These are phyloP conservation scores for Phytophthora foliorum DNA, from an alignment of 352 stramenopile genomes.

Conservation along the genomic window DNA sequence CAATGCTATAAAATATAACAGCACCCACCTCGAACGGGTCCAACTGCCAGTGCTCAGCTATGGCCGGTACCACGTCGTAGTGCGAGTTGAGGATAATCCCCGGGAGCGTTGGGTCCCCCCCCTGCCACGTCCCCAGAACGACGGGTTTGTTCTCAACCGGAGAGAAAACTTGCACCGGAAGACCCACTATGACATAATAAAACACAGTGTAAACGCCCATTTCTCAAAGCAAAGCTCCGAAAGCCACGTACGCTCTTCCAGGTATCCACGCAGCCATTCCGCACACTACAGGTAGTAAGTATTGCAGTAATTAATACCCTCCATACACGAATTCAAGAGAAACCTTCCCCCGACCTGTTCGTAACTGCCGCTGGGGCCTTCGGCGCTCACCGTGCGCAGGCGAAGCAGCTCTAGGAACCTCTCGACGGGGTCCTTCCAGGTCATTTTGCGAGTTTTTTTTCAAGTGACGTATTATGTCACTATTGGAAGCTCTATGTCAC, in stretches of 20 bases:
- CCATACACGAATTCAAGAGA: neutral
- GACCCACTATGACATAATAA: slow-evolving; percentile 35
- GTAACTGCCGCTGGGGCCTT: slow-evolving; percentile 78
- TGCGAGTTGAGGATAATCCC: slow-evolving; percentile 96
- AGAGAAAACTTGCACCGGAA: slow-evolving; percentile 62
- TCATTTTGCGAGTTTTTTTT: slow-evolving; percentile 4
- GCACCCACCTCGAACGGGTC: slow-evolving; percentile 89
- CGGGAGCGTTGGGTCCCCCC: slow-evolving; percentile 88
- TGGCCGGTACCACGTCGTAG: slow-evolving; percentile 97
- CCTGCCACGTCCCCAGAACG: slow-evolving; percentile 91
- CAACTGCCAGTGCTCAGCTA: slow-evolving; percentile 90
- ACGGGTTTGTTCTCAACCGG: slow-evolving; percentile 86
- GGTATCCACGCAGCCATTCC: slow-evolving; percentile 71
- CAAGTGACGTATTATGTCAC: neutral
- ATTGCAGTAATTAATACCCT: neutral
- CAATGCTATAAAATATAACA: neutral
- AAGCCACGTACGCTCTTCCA: slow-evolving; percentile 49
- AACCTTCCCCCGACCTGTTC: slow-evolving; percentile 42
- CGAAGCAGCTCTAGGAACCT: slow-evolving; percentile 86
- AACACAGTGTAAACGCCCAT: neutral
- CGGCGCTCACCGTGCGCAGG: slow-evolving; percentile 81
- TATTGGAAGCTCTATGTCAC: neutral
- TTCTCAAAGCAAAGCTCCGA: too few relatives aligned
- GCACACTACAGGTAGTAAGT: slow-evolving; percentile 63
- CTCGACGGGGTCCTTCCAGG: slow-evolving; percentile 48